Base-by-base conservation (phyloP, 192 early-diverging fungal genomes). In the Entomortierella chlamydospora region DNA sequence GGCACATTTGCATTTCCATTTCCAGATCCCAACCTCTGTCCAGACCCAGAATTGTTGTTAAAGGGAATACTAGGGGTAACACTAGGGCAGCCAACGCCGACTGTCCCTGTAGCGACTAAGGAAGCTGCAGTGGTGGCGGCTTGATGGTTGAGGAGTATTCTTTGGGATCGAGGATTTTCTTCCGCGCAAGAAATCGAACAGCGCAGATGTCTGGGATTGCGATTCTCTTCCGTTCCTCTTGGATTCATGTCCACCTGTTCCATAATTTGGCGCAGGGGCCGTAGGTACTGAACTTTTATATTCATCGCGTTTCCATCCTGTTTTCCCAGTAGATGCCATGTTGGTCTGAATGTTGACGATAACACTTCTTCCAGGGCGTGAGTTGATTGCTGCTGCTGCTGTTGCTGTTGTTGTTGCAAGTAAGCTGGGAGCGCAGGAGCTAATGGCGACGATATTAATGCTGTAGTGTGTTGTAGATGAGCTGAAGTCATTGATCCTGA, bases 231-330 rank as follows among this genome's bases (percentile, higher is more conserved):
- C 31, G 23, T 31, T 50, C 52, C 26, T 30, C 11, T 54, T 54
- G 23, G 18, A 29, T 2, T 25, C 25, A 15, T 28, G 31, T 4
- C n/a, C n/a, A n/a, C n/a, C n/a, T n/a, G n/a, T n/a, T n/a, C 47
- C 15, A 1, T 54, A 34, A 23, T 55, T 55, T 18, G 70, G 41
- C 7, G 57, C 41, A 18, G 71, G 59, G 1, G 65, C 57, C 3
- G 60, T 77, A 5, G 72, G 57, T 17, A 64, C 67, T 12, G 52
- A 1, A 54, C 26, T 54, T 8, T 29, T 54, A 22, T 20, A 31
- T 11, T 64, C 70, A 22, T 74, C 72, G 10, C 64, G 47, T 33
- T 74, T 64, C 72, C 72, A 74, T n/a, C 72, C 64, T 15, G 64
- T 57, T 15, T 57, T 67, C 22, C 61, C 25, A 45, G 58, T 58